Percentiles rank a stretch among this genome's conserved stretches.
These are phyloP conservation scores for Suillus hirtellus DNA, from an alignment of 768 basidiomycete species.

Conservation along the genomic window DNA sequence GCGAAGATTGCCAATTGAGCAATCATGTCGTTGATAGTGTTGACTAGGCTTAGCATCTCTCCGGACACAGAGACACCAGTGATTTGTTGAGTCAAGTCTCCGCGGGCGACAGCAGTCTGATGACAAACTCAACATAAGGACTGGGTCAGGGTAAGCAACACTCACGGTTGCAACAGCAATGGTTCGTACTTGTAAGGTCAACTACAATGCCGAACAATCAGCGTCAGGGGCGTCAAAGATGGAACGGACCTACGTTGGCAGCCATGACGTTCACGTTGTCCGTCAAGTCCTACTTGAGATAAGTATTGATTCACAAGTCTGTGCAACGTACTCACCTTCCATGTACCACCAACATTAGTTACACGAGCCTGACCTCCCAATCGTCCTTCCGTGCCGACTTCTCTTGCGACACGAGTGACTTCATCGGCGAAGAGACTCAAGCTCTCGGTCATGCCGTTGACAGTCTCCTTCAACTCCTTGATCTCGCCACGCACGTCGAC, in stretches of 20 bases:
- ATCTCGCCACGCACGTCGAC: slow-evolving; percentile 94
- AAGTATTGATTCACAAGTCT: neutral
- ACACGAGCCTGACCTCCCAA: slow-evolving; percentile 95
- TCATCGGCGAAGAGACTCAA: slow-evolving; percentile 85
- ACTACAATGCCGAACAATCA: slow-evolving; percentile 38
- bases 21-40: slow-evolving; percentile 94
- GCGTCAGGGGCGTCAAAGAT: too few relatives aligned
- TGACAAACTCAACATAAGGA: slow-evolving; percentile 8
- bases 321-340: slow-evolving; percentile 58
- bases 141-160: slow-evolving; percentile 12
- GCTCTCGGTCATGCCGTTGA: slow-evolving; percentile 93
- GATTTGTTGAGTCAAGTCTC: slow-evolving; percentile 93
- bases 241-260: slow-evolving; percentile 63
- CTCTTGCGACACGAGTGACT: slow-evolving; percentile 84
- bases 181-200: slow-evolving; percentile 91
- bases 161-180: slow-evolving; percentile 90
- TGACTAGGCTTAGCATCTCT: slow-evolving; percentile 94
- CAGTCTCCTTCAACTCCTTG: slow-evolving; percentile 84
- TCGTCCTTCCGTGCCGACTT: slow-evolving; percentile 96
- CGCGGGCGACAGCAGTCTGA: slow-evolving; percentile 88
- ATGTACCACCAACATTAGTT: slow-evolving; percentile 92
- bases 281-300: slow-evolving; percentile 64
- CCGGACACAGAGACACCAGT: slow-evolving; percentile 90
- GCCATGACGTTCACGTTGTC: slow-evolving; percentile 98
- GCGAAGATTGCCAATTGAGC: slow-evolving; percentile 70